These are phyloP conservation scores for Dentipellis fragilis DNA, from an alignment of 768 basidiomycete species.

Conservation along the genomic window DNA sequence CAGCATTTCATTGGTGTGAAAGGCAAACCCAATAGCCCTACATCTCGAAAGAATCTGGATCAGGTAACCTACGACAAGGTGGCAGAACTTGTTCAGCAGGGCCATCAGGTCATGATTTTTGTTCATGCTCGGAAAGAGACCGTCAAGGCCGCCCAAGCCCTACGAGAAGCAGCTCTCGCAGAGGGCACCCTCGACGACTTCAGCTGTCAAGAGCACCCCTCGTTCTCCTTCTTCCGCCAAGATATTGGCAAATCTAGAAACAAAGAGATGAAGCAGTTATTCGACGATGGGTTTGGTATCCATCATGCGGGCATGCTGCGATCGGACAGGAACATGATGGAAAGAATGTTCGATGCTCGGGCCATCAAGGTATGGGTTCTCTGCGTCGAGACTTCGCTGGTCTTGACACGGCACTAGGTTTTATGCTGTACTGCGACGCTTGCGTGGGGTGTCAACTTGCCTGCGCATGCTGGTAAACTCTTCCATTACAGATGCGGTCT, in stretches of 20 bases:
- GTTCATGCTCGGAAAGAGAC: slow-evolving; percentile 98
- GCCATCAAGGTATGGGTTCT: slow-evolving; percentile 67
- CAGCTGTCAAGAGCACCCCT: slow-evolving; percentile 72
- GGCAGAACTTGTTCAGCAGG: slow-evolving; percentile 73
- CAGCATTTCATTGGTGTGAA: slow-evolving; percentile 93
- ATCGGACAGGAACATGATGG: slow-evolving; percentile 90
- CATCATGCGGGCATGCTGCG: slow-evolving; percentile 98
- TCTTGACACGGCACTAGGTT: slow-evolving; percentile 45
- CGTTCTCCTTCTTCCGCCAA: slow-evolving; percentile 64
- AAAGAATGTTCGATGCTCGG: slow-evolving; percentile 83
- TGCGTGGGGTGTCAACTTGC: slow-evolving; percentile 98
- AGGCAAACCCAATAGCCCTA: slow-evolving; percentile 71
- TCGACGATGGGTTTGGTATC: slow-evolving; percentile 89
- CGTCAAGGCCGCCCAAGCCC: slow-evolving; percentile 76
- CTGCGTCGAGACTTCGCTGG: not conserved
- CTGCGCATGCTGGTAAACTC: slow-evolving; percentile 82
- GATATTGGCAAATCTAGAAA: slow-evolving; percentile 78
- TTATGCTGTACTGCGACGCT: slow-evolving; percentile 96
- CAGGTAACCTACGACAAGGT: slow-evolving; percentile 86
- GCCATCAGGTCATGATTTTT: slow-evolving; percentile 99
- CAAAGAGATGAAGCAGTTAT: slow-evolving; percentile 93
- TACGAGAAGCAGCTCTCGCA: slow-evolving; percentile 64
- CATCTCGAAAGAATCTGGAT: slow-evolving; percentile 81
- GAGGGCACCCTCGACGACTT: slow-evolving; percentile 75
- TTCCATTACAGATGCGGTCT: not conserved